Evolutionary conservation across 805 yeast genomes (phyloP), one percentile per base, ranked within the genome.

Genomic region (Kodamaea restingae): DNA sequence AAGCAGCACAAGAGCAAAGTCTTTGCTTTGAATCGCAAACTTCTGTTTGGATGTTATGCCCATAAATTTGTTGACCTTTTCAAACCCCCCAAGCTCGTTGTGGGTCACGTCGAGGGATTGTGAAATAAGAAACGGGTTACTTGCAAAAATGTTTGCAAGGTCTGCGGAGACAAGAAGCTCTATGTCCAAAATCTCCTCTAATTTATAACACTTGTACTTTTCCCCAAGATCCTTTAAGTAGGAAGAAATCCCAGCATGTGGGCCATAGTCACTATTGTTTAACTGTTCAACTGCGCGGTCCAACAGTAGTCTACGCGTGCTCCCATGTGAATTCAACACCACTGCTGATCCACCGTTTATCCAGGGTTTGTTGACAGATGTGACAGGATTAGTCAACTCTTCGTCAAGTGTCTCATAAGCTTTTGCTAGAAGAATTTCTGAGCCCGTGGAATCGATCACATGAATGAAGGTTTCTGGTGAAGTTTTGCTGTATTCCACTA

Each of bases 361-460:
- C 84, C 84, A 79, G 2, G 72, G 54, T 40, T 85, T 58, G 50
- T 79, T 77, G 11, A 58, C 49, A 0, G 81, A 69, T 38, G 58
- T 64, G 7, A 74, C 48, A 73, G 79, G 74, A 4, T 60, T 59
- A 0, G 80, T 79, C 2, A 78, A 42, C 2, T 46, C 40, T 3
- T 76, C 73, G 33, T 76, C 82, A 11, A 34, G 35, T 1, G 70
- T 66, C 48, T 80, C 86, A 42, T 64, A 60, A 2, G 65, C 44
- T 28, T 69, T 74, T 4, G 76, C 63, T 49, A 61, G 75, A 2
- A 75, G 38, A 40, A 67, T 70, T 36, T 47, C 59, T 8, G 26
- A 25, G 9, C 42, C 43, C 15, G 17, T 18, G 2, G 38, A 33
- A 20, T 34, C 34, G 15, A 29, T 24, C 36, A 39, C 34, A 30